Base-by-base conservation (phyloP, 108 stramenopile species). In the Schizochytrium sp. region DNA sequence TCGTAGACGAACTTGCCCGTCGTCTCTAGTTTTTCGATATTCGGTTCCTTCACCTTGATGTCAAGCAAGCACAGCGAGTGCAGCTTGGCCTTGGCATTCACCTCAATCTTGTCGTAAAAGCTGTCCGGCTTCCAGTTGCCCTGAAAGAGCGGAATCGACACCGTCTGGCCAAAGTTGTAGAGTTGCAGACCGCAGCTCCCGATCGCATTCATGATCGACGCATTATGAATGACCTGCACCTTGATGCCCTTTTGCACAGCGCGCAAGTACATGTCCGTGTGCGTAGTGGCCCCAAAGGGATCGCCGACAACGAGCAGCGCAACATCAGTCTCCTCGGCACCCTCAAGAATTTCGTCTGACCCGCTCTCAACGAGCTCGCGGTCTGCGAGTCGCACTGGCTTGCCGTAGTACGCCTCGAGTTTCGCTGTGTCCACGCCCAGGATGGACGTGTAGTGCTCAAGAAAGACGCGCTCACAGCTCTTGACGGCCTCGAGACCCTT, bases 31-130 rank as follows among this genome's bases (percentile, higher is more conserved):
- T 97, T 96, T 28, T 97, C 96, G 91, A 97, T 98, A 92, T 99
- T 98, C 53, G 99, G 99, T 92, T 99, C 99, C 91, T 98, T 98
- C 87, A 97, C 96, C 92, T 98, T 97, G 58, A 97, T 98, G 90
- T 98, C 97, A 0, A 99, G 92, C 43, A 99, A 90, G 90, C 98
- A 98, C 44, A 99, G 94, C 21, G 99, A 99, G 92, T 99, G 99
- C 97, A 99, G 98, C n/a, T 97, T 98, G 44, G 97, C 98, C 87
- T 92, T 71, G 18, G 95, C 91, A 91, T 99, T 99, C 94, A 96
- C 97, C 89, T 92, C 91, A 63, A 98, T 97, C 90, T 98, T 99
- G 55, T 96, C 96, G 91, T 97, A 97, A 89, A 98, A 99, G 28
- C 94, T 94, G 44, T 95, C 96, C 3, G 99, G 99, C 60, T 95